These are phyloP conservation scores for Murraya koenigii DNA, from an alignment of 345 rosid genomes.

Conservation along the genomic window DNA sequence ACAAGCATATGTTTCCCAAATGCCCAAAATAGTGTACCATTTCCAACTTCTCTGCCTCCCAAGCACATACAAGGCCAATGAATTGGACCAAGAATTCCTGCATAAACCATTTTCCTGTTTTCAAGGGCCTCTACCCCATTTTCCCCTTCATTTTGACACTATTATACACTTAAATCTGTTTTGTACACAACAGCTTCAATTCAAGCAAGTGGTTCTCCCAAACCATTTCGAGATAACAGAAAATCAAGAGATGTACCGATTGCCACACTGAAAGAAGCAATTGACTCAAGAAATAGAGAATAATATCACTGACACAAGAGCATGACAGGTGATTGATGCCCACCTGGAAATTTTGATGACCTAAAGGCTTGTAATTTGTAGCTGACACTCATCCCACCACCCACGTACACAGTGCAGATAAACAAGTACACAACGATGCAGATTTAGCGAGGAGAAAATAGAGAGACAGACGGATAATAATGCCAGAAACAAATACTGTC, in stretches of 20 bases:
- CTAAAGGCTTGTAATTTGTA: background rate
- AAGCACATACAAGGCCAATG: background rate
- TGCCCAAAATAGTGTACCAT: background rate
- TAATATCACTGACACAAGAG: background rate
- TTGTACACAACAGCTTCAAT: background rate
- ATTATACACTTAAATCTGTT: background rate
- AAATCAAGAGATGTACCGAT: background rate
- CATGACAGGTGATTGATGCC: background rate
- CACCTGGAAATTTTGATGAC: background rate
- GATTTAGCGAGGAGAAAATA: background rate
- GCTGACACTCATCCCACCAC: background rate
- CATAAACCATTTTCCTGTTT: background rate
- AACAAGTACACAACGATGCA: background rate
- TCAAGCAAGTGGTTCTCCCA: background rate
- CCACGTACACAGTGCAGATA: background rate
- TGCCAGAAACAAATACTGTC: background rate
- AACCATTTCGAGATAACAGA: background rate
- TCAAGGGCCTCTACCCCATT: background rate
- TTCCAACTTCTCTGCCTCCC: background rate
- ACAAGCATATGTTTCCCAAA: background rate
- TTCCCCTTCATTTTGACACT: background rate
- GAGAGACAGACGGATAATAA: background rate
- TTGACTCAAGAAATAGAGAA: background rate
- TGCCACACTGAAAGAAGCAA: background rate
- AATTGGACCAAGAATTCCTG: background rate